Evolutionary conservation across 805 yeast genomes (phyloP).

Genomic region (Candida ulmi): DNA sequence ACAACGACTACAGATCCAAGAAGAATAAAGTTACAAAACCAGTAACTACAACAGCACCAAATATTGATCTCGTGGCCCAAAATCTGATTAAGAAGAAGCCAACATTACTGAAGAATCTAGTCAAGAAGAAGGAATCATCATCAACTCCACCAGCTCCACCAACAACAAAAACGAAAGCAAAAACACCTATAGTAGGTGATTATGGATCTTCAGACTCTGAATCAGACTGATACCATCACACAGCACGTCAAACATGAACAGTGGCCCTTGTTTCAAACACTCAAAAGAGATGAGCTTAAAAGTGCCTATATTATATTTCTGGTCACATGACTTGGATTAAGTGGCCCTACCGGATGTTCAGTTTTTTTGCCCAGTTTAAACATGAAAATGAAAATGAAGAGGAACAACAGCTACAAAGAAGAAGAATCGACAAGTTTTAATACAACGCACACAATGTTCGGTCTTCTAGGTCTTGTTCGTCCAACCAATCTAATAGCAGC

Average conservation of each 20-base stretch:
- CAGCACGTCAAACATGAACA: background rate
- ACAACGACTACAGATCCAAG: slow-evolving; percentile 3
- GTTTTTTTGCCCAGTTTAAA: too few species aligned
- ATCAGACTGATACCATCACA: background rate
- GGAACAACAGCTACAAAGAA: background rate
- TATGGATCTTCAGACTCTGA: background rate
- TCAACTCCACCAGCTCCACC: background rate
- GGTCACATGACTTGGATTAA: too few species aligned
- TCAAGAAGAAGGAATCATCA: background rate
- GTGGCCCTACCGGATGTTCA: too few species aligned
- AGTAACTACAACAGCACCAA: too few species aligned
- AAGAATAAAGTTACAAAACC: slow-evolving; percentile 3
- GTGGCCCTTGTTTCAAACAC: too few species aligned
- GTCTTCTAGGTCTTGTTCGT: background rate
- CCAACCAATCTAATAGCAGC: background rate
- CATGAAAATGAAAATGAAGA: too few species aligned
- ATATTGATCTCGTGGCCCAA: background rate
- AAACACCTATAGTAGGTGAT: background rate
- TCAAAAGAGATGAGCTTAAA: too few species aligned
- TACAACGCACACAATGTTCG: background rate
- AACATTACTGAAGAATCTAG: background rate
- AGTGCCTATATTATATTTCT: too few species aligned
- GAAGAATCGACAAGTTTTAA: background rate
- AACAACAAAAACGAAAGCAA: too few species aligned
- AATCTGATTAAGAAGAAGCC: background rate